phyloP scores from a whole-genome alignment of 2,329 filamentous ascomycete genomes.

The Sclerotinia nivalis region DNA sequence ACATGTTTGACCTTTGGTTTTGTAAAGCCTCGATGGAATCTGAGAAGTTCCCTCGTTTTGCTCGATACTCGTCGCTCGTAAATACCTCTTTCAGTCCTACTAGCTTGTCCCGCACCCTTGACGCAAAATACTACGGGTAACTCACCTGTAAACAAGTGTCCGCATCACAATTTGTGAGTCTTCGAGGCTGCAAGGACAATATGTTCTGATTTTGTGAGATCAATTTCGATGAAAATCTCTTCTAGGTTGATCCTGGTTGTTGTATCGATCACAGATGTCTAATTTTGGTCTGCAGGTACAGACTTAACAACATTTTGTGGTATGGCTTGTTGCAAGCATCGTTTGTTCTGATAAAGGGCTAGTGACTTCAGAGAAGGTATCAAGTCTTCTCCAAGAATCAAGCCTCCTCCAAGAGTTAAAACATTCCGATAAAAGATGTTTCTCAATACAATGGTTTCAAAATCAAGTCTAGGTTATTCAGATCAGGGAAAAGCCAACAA shows the following conservation, averaged over 20 bases:
- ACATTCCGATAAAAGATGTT: no score
- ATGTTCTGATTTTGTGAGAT: not conserved
- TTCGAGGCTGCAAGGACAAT: not conserved
- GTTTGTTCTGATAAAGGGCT: not conserved
- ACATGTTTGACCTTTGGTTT: no score
- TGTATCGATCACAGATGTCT: no score
- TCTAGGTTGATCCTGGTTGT: no score
- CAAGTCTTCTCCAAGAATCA: no score
- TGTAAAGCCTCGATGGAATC: no score
- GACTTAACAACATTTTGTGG: not conserved
- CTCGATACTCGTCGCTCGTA: not conserved
- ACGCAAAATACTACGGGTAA: not conserved
- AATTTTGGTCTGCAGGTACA: not conserved
- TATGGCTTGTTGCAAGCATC: not conserved
- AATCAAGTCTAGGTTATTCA: no score
- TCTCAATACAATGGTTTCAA: not conserved
- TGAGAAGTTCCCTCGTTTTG: not conserved
- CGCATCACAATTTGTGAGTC: not conserved
- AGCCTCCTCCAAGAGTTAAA: rapidly evolving
- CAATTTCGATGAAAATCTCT: not conserved
- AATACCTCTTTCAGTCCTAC: not conserved
- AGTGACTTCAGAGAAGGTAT: not conserved
- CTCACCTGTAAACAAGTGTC: not conserved
- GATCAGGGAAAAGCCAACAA: not conserved
- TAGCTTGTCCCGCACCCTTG: not conserved